Conservation (phyloP, 2,329 filamentous ascomycete species). For the Stagonosporopsis rhizophila region DNA sequence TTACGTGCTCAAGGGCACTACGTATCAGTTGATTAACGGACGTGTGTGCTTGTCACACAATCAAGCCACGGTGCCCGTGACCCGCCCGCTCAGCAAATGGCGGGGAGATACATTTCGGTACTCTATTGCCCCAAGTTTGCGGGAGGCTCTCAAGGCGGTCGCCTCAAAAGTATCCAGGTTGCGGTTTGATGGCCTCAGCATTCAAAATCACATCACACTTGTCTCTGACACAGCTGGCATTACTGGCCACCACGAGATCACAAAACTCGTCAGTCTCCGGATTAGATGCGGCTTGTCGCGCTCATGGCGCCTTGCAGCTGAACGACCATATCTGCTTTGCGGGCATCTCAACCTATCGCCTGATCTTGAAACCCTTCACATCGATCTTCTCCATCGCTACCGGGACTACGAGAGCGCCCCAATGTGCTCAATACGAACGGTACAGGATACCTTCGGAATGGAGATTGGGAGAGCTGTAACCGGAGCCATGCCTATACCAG, state of each 20-base stretch:
- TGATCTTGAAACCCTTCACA: conserved; percentile 13
- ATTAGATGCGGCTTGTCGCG: not conserved
- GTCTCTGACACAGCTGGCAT: not conserved
- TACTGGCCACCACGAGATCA: not conserved
- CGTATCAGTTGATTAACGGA: not conserved
- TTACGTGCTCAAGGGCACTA: not conserved
- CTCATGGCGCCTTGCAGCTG: not conserved
- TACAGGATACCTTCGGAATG: not conserved
- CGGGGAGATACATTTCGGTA: not conserved
- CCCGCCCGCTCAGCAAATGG: conserved; percentile 1
- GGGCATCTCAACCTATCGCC: not conserved
- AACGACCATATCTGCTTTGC: not conserved
- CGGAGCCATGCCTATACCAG: too few relatives aligned
- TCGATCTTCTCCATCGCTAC: conserved; percentile 1
- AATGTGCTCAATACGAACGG: not conserved
- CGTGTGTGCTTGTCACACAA: not conserved
- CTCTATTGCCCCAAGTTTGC: not conserved
- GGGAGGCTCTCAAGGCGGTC: not conserved
- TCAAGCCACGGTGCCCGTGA: not conserved
- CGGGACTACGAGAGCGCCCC: rapidly evolving
- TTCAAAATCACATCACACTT: not conserved
- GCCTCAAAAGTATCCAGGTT: not conserved
- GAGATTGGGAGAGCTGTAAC: not conserved
- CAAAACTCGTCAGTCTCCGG: not conserved
- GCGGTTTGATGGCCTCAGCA: not conserved